Evolutionary conservation across 164 flowering plant species (phyloP), one percentile per base, ranked within the genome.

Genomic region (Chimonanthus praecox): DNA sequence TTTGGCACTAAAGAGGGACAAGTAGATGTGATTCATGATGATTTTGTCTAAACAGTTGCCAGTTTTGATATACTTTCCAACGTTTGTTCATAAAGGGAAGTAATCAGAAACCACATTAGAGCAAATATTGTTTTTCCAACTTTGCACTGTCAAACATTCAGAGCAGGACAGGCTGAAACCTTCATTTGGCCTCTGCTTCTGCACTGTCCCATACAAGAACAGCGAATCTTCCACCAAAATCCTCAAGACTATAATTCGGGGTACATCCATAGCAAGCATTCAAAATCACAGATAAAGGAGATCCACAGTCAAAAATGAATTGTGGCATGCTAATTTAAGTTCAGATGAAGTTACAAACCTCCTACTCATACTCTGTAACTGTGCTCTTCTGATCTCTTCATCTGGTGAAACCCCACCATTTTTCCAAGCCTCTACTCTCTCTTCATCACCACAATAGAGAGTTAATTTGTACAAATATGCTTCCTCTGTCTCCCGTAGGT

Each of bases 401-500:
- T 72, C 64, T n/a, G 84, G 86, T 70, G 84, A 75, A 70, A 73
- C 45, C 43, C 86, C 84, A 70, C 82, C 82, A 81, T 83, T 83
- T 49, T 76, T 50, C 86, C 86, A 83, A 69, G 80, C 75, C 65
- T 75, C 81, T 6, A 81, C 18, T 68, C 81, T 75, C 66, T 64
- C 46, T 49, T 64, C 58, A 71, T 84, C 78, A 49, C 77, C 79
- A 66, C 76, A 74, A 50, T 74, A 82, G 18, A 82, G 74, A 73
- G 78, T 73, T 51, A 80, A 71, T 63, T 82, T 82, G 72, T 62
- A 48, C 58, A 82, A 64, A 68, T 80, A 82, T 18, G 70, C 64
- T 44, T 80, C 82, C 62, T 82, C 86, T 3, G 73, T 20, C 48
- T 75, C 80, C 6, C 9, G 48, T 72, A 84, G 72, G 18, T 81